Evolutionary conservation across 192 early-diverging fungal species (phyloP).

Genomic region (Thamnidium elegans): DNA sequence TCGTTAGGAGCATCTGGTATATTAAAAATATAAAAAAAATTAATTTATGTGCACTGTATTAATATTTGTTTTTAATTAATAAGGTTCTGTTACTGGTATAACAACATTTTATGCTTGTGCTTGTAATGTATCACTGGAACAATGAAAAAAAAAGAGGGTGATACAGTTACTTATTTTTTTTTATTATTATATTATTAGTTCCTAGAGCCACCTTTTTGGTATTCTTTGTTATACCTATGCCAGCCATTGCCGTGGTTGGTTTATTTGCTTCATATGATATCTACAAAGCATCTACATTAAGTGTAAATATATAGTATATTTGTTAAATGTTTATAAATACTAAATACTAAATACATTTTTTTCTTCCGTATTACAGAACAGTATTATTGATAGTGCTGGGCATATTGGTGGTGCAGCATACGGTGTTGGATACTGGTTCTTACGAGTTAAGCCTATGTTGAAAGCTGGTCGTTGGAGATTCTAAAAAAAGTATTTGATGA

Average conservation of each 20-base stretch:
- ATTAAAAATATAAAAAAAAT: background rate
- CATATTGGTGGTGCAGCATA: conserved; percentile 48
- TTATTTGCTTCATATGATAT: conserved; percentile 50
- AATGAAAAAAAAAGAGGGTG: background rate
- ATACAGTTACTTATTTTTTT: background rate
- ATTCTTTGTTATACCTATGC: conserved; percentile 54
- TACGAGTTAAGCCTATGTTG: conserved; percentile 36
- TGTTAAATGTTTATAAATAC: background rate
- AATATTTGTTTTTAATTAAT: background rate
- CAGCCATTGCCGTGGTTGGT: conserved; percentile 44
- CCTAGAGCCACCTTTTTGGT: conserved; percentile 45
- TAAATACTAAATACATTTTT: background rate
- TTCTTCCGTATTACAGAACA: conserved; percentile 25
- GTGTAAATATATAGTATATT: conserved; percentile 11
- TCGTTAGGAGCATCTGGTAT: conserved; percentile 51
- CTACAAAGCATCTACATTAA: conserved; percentile 40
- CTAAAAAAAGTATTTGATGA: too few species aligned
- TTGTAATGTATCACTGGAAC: conserved; percentile 18
- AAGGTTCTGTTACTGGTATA: conserved; percentile 44
- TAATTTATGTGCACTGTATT: background rate
- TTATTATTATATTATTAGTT: conserved; percentile 25
- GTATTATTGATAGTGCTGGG: conserved; percentile 44
- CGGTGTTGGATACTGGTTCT: conserved; percentile 44
- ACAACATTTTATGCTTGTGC: conserved; percentile 47
- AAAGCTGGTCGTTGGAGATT: conserved; percentile 25